Percentiles rank a stretch among this genome's conserved stretches.
These are phyloP conservation scores for Glycine soja DNA, from an alignment of 306 rosid species.

Conservation along the genomic window DNA sequence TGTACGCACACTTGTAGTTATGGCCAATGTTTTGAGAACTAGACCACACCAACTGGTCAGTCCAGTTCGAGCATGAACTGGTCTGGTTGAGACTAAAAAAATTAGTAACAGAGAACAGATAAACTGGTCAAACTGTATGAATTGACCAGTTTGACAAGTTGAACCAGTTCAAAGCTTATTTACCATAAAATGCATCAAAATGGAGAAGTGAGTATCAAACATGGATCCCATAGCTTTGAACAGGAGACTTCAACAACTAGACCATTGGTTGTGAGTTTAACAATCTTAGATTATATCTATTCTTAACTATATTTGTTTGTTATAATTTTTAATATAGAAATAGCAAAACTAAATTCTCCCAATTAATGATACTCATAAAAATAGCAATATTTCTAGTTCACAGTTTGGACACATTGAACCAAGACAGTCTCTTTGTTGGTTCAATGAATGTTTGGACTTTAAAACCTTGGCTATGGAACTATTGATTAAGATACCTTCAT, in stretches of 20 bases:
- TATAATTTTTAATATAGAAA: neutral
- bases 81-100: too few relatives aligned
- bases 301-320: neutral
- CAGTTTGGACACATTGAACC: neutral
- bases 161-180: neutral
- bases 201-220: neutral
- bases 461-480: constrained; percentile 23
- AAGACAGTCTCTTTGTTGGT: neutral
- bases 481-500: constrained; percentile 67
- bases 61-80: too few relatives aligned
- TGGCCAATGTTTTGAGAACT: too few relatives aligned
- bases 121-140: neutral
- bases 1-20: too few relatives aligned
- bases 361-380: constrained; percentile 15
- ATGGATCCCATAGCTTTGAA: neutral
- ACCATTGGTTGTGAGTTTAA: neutral
- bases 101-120: too few relatives aligned
- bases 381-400: neutral
- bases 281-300: neutral
- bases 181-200: constrained; percentile 6
- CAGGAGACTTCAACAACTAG: neutral
- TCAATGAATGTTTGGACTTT: neutral
- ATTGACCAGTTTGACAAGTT: neutral
- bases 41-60: too few relatives aligned
- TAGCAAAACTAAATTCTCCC: neutral